Base-by-base conservation (phyloP, 306 rosid species). In the Prinsepia uniflora region DNA sequence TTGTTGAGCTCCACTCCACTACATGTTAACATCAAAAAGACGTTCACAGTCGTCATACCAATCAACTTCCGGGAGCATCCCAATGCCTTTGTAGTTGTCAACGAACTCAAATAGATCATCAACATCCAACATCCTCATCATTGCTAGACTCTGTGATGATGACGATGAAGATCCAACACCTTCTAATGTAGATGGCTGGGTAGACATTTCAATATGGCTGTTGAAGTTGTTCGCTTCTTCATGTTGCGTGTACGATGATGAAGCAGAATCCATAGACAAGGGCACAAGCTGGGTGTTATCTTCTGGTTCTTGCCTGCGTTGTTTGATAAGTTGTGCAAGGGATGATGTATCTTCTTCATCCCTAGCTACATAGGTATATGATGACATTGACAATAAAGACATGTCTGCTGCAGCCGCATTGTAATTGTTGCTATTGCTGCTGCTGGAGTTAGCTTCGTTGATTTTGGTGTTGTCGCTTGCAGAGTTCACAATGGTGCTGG, bases 11-110 rank as follows among this genome's bases (percentile, higher is more conserved):
- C 61, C 30, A 24, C 54, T 17, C 63, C 42, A 13, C 61, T 68
- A 50, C 30, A 11, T 36, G 61, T 68, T 12, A 20, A 43, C 71
- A 65, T 76, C 30, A 65, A 64, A 72, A 40, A 68, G 10, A 67
- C 5, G 36, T 24, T 18, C 6, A 71, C 6, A 56, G 19, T 14
- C 34, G 3, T 54, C 42, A 10, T 65, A 47, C 6, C 5, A 53
- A 15, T 57, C 45, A 8, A 65, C 70, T 44, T 84, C 84, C 0
- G 78, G 69, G 17, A 78, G 68, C 17, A 40, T 70, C 17, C 52
- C 84, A 49, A 79, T 80, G 54, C 57, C 58, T 8, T 40, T 58
- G 9, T 34, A 84, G 45, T 49, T 73, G 11, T 66, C 65, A 36
- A 36, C 72, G 10, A 34, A 4, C 43, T 74, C 57, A 7, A 73